Base-by-base conservation (phyloP, 2,329 filamentous ascomycete genomes). In the Chaetoscypha palmicola region DNA sequence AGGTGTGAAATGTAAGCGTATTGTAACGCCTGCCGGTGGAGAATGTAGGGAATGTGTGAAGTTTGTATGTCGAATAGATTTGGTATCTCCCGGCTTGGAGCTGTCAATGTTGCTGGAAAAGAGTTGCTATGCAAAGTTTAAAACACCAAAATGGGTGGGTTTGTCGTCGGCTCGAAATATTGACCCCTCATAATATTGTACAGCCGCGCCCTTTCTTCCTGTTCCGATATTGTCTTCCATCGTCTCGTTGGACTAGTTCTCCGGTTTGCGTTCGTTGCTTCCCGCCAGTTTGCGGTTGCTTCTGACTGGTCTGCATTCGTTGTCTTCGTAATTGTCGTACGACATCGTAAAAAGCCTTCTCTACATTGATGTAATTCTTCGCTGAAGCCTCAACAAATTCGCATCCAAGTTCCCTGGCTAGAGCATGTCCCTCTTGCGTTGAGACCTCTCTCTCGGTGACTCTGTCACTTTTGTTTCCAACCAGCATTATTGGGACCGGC, bases 331-430 rank as follows among this genome's bases (percentile, higher is more conserved):
- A 72, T 64, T 92, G 86, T 55, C 92, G 75, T 43, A 97, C 92
- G 5, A 98, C 92, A 62, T 98, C 92, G 67, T 95, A 97, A 62
- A 98, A 97, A 23, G 89, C 91, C 73, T 94, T 97, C 66, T 95
- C 92, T 42, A 96, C 91, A 60, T 97, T 96, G 72, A 96, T 89
- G 69, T 90, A 95, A 64, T 95, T 96, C 71, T 96, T 96, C 26
- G 91, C 91, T 5, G 90, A 96, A 2, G 91, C 90, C 66, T 97
- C 91, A 57, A 96, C 89, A 58, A 97, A 97, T 57, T 96, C 90
- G 68, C 92, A 97, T 51, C 88, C 88, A 30, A 98, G 72, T 60
- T 96, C 88, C 59, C 90, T 85, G 43, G 92, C 91, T 30, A 97
- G 71, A 41, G 90, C 89, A 55, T 88, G 86, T 12, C 92, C 92